These are phyloP conservation scores for Ilyonectria destructans DNA, from an alignment of 2,329 filamentous ascomycete genomes.

Conservation along the genomic window DNA sequence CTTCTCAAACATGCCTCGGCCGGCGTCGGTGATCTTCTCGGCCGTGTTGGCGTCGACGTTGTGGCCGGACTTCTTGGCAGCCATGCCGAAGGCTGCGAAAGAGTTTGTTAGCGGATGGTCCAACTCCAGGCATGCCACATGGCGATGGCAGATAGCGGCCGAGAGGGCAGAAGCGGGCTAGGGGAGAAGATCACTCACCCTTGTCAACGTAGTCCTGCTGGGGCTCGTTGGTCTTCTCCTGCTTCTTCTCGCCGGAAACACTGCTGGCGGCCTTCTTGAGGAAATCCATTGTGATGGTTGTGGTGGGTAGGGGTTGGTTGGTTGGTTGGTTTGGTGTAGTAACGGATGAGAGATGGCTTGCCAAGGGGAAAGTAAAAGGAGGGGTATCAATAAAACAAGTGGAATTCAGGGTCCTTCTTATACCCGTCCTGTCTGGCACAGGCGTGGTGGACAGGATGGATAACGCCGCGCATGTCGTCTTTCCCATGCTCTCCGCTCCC, in stretches of 20 bases:
- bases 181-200: conserved; percentile 46
- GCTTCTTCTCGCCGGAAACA: conserved; percentile 36
- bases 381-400: not conserved
- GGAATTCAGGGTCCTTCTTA: conserved; percentile 37
- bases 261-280: conserved; percentile 55
- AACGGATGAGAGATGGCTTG: conserved; percentile 4
- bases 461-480: not conserved
- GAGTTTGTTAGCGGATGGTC: not conserved
- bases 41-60: conserved; percentile 54
- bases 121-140: not conserved
- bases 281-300: conserved; percentile 56
- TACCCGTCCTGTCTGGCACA: conserved; percentile 20
- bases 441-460: conserved; percentile 1
- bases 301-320: conserved; percentile 11
- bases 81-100: conserved; percentile 50
- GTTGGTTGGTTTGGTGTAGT: conserved; percentile 4
- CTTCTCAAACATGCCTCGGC: conserved; percentile 56
- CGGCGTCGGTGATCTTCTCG: conserved; percentile 60
- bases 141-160: not conserved
- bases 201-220: conserved; percentile 58
- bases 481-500: conserved; percentile 25
- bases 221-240: conserved; percentile 18
- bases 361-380: not conserved
- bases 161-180: not conserved
- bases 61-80: conserved; percentile 55